Evolutionary conservation across 805 yeast genomes (phyloP).

Genomic region (Torulaspora gathmanii): DNA sequence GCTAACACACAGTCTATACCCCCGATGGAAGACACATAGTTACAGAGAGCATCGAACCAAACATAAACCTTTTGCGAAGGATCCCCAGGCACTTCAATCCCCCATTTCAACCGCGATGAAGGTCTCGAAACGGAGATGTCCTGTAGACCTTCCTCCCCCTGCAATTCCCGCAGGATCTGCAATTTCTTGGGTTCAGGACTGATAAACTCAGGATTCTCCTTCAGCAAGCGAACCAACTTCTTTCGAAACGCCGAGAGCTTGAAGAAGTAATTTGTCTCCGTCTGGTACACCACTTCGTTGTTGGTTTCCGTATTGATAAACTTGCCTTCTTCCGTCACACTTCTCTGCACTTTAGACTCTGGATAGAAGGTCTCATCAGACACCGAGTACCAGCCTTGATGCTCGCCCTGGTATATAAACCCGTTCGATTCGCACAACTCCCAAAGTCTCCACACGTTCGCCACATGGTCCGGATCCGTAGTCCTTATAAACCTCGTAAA

Average conservation of each 20-base stretch:
- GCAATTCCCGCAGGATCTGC: slow-evolving; percentile 56
- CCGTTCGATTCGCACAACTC: slow-evolving; percentile 51
- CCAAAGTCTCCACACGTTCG: slow-evolving; percentile 71
- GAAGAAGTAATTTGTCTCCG: slow-evolving; percentile 86
- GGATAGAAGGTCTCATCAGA: slow-evolving; percentile 95
- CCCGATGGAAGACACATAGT: slow-evolving; percentile 72
- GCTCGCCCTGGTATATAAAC: slow-evolving; percentile 73
- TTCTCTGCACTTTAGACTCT: slow-evolving; percentile 57
- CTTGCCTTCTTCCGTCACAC: slow-evolving; percentile 25
- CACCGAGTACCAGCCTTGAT: slow-evolving; percentile 90
- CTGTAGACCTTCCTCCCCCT: slow-evolving; percentile 39
- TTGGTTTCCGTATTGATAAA: slow-evolving; percentile 57
- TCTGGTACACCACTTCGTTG: slow-evolving; percentile 66
- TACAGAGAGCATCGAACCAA: slow-evolving; percentile 93
- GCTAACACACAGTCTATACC: slow-evolving; percentile 41
- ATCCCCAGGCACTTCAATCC: slow-evolving; percentile 82
- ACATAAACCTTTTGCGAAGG: slow-evolving; percentile 78
- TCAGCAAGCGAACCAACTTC: slow-evolving; percentile 46
- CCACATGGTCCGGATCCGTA: slow-evolving; percentile 74
- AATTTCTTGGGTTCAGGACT: slow-evolving; percentile 54
- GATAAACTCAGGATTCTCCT: slow-evolving; percentile 54
- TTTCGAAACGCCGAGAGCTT: slow-evolving; percentile 58
- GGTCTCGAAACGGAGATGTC: slow-evolving; percentile 92
- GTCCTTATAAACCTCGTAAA: slow-evolving; percentile 84
- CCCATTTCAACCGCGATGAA: slow-evolving; percentile 73